Base-by-base conservation (phyloP, 2,329 filamentous ascomycete species). In the Claviceps pazoutovae region DNA sequence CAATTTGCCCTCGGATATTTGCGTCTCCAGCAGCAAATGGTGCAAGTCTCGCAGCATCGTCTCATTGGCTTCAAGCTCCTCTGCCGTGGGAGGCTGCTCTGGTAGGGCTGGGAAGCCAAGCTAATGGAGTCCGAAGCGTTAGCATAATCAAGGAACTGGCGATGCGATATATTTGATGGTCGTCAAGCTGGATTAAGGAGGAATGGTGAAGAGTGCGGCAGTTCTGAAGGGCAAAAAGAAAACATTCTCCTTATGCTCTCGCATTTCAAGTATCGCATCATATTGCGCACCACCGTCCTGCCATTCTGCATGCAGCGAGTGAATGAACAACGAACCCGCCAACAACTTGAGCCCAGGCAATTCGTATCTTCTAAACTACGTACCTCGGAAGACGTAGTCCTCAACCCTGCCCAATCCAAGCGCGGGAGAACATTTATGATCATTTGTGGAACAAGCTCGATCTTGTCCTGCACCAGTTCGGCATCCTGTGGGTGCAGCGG, bases 401-500 rank as follows among this genome's bases (percentile, higher is more conserved):
- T 76, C 55, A 98, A 71, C 3, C 87, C 90, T 36, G 80, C 73
- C 93, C 91, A 98, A 68, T 96, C 89, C 34, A 98, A 71, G 45
- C 93, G 78, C 50, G 88, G 86, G 55, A 98, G 72, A 47, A 98
- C 80, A 64, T 95, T 96, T 60, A 79, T 73, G 54, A 98, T 72
- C 64, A 97, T 87, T 47, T 83, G 73, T 2, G 84, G 75, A 68
- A 95, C 94, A 62, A 93, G 69, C 51, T 91, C 87, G 56, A 90
- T 73, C 57, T 94, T 87, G 60, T 94, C 87, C 61, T 89, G 82
- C 59, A 90, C 89, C 23, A 98, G 82, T 66, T 95, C 89, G 50
- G 88, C 90, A 62, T 97, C 89, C 62, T 84, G 84, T 52, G 93
- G 91, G 67, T 97, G 93, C 16, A 98, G 78, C 2, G 93, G 93